A percentile compares a stretch with the other conserved stretches of the same genome.
phyloP scores from a whole-genome alignment of 768 basidiomycete genomes.

The Chalciporus chontae region DNA sequence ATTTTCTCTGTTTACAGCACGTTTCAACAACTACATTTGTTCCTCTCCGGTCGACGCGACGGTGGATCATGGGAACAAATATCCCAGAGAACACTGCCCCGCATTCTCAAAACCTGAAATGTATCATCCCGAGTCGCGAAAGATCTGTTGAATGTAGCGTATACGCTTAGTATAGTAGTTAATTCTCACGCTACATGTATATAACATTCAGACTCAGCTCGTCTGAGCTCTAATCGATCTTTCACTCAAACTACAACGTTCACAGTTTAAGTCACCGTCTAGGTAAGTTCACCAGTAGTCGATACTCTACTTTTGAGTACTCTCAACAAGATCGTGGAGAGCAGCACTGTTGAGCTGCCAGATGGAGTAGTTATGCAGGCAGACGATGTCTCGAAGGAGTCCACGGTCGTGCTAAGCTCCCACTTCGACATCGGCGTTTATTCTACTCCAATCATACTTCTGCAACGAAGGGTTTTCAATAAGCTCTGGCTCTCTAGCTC shows the following conservation, averaged over 20 bases:
- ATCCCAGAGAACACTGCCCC: constrained; percentile 53
- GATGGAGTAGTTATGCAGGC: constrained; percentile 62
- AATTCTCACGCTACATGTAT: no score
- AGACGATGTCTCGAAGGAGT: constrained; percentile 68
- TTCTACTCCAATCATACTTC: constrained; percentile 72
- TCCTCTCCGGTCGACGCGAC: constrained; percentile 57
- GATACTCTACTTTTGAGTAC: no score
- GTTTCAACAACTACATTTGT: constrained; percentile 58
- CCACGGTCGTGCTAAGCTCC: constrained; percentile 66
- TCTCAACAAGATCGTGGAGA: constrained; percentile 63
- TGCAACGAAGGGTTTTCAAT: constrained; percentile 72
- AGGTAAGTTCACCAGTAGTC: no score
- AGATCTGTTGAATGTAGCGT: constrained; percentile 24
- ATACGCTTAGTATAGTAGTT: no score
- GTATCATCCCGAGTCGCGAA: constrained; percentile 59
- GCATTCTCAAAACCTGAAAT: constrained; percentile 53
- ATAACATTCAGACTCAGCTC: no score
- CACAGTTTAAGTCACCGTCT: no score
- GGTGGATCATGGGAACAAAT: constrained; percentile 57
- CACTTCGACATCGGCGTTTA: constrained; percentile 70
- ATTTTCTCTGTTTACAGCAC: constrained; percentile 40
- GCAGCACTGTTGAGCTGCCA: constrained; percentile 62
- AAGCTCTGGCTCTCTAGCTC: constrained; percentile 42
- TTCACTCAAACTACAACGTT: no score
- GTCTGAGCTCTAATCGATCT: no score